Percentiles rank a stretch among this genome's conserved stretches.
These are phyloP conservation scores for Globisporangium perplexum DNA, from an alignment of 352 stramenopile species.

Conservation along the genomic window DNA sequence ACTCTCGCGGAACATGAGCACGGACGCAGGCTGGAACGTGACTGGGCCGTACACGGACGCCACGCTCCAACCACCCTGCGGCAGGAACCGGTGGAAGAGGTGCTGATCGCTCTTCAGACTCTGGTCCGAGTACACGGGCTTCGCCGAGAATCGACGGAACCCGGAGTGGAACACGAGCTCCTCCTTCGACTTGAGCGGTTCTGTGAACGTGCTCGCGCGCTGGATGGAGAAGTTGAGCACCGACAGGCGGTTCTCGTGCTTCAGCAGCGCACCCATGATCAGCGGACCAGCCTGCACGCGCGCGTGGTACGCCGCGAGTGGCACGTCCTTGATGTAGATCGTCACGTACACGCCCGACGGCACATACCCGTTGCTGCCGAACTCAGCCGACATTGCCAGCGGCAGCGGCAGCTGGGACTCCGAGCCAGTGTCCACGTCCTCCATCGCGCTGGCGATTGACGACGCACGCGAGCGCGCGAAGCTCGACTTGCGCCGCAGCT, in stretches of 20 bases:
- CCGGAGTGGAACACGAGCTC: conserved; percentile 94
- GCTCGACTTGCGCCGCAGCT: conserved; percentile 51
- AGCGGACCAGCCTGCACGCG: conserved; percentile 56
- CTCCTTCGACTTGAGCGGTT: conserved; percentile 96
- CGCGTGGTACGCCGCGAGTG: conserved; percentile 42
- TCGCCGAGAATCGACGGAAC: conserved; percentile 91
- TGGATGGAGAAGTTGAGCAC: conserved; percentile 97
- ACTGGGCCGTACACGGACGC: conserved; percentile 89
- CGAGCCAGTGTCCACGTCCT: conserved; percentile 65
- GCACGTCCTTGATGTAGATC: conserved; percentile 70
- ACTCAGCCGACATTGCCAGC: conserved; percentile 31
- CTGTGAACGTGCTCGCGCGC: conserved; percentile 63
- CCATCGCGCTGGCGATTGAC: conserved; percentile 55
- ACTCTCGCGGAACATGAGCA: conserved; percentile 92
- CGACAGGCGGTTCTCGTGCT: conserved; percentile 97
- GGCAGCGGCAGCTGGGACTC: conserved; percentile 24
- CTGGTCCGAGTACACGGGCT: conserved; percentile 96
- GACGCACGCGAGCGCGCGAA: conserved; percentile 42
- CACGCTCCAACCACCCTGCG: conserved; percentile 87
- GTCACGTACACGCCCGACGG: conserved; percentile 93
- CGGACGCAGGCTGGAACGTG: conserved; percentile 95
- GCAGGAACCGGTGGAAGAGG: conserved; percentile 98
- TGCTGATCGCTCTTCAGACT: conserved; percentile 99
- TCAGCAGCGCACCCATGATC: conserved; percentile 85
- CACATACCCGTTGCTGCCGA: conserved; percentile 83